Conservation (phyloP, 257 asterid genomes). For the Perilla frutescens region DNA sequence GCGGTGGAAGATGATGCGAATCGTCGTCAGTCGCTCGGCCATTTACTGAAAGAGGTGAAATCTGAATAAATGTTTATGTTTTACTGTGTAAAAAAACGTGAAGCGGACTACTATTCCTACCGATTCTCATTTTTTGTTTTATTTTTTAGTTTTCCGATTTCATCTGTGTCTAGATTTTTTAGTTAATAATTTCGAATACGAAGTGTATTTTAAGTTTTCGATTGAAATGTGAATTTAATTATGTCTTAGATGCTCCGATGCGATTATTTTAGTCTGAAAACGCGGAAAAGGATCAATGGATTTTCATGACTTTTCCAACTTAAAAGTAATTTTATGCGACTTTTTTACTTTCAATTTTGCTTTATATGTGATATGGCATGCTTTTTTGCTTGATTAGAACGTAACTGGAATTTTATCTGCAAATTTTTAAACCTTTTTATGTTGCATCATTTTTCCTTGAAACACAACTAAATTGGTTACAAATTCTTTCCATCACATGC, state of each 20-base stretch:
- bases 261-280: neutral
- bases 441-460: neutral
- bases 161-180: neutral
- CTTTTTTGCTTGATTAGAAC: conserved; percentile 10
- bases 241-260: neutral
- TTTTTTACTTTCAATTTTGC: no score
- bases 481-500: neutral
- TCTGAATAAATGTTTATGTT: neutral
- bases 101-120: neutral
- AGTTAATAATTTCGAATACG: neutral
- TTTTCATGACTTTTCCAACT: conserved; percentile 20
- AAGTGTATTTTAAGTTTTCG: neutral
- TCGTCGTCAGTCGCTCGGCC: conserved; percentile 53
- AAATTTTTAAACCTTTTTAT: neutral
- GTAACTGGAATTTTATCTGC: neutral
- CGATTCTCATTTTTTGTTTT: neutral
- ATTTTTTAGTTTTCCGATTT: no score
- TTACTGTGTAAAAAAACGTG: neutral
- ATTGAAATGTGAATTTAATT: neutral
- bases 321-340: conserved; percentile 6
- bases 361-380: neutral
- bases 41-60: conserved; percentile 55
- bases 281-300: neutral
- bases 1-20: conserved; percentile 43
- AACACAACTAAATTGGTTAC: neutral